phyloP scores from a whole-genome alignment of 805 yeast species.

The Myxozyma mucilagina region DNA sequence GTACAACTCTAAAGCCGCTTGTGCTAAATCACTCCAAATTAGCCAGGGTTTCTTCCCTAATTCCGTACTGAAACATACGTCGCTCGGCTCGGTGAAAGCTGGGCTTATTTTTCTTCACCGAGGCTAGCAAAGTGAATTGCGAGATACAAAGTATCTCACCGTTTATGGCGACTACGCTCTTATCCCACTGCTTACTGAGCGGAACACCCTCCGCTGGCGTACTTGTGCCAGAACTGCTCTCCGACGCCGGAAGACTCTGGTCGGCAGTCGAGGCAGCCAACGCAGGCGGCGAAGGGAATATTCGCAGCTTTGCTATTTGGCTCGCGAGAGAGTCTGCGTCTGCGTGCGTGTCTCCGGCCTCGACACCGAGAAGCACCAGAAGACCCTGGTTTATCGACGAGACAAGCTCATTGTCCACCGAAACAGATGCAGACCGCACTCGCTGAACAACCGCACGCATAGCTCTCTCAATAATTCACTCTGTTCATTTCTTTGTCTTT shows the following conservation, averaged over 20 bases:
- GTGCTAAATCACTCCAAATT: not conserved
- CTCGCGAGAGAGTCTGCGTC: constrained; percentile 70
- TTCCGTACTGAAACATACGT: constrained; percentile 48
- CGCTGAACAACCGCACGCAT: constrained; percentile 92
- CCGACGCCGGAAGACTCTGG: constrained; percentile 2
- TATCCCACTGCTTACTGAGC: constrained; percentile 68
- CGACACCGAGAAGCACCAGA: constrained; percentile 80
- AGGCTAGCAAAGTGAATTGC: constrained; percentile 88
- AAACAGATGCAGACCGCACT: constrained; percentile 85
- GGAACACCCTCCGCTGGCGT: constrained; percentile 1
- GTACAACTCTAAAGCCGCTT: constrained; percentile 37
- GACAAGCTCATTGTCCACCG: constrained; percentile 68
- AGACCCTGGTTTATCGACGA: constrained; percentile 78
- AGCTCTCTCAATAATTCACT: not conserved
- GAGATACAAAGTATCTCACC: constrained; percentile 82
- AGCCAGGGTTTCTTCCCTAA: too few species aligned
- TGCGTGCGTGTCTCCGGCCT: constrained; percentile 69
- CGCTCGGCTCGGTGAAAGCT: constrained; percentile 87
- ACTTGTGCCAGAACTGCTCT: constrained; percentile 33
- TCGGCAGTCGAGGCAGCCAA: constrained; percentile 42
- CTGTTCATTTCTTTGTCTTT: not conserved
- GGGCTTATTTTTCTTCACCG: constrained; percentile 89
- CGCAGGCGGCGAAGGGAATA: constrained; percentile 57
- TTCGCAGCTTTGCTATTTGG: constrained; percentile 62
- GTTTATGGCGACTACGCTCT: constrained; percentile 58